phyloP scores from a whole-genome alignment of 495 filamentous ascomycete species.

The Oleoguttula mirabilis region DNA sequence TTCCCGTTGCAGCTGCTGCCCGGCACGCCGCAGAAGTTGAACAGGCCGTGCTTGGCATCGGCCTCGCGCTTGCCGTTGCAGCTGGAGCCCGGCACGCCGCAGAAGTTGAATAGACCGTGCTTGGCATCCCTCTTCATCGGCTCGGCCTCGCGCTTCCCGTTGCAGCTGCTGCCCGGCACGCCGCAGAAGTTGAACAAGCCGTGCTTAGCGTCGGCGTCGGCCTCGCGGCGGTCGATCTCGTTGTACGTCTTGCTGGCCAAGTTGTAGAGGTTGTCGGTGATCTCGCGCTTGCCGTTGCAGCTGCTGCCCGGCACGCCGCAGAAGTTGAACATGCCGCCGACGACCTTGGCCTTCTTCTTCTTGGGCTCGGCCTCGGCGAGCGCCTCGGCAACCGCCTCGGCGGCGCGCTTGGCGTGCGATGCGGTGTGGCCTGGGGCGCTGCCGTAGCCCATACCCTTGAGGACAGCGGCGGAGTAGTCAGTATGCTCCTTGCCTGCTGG shows the following conservation, averaged over 20 bases:
- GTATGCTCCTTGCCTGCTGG: not conserved
- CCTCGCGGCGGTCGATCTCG: slow-evolving; percentile 6
- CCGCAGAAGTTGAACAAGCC: not conserved
- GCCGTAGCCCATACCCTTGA: slow-evolving; percentile 7
- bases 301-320: slow-evolving; percentile 4
- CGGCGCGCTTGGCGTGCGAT: slow-evolving; percentile 1
- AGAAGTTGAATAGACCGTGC: not conserved
- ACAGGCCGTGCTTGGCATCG: not conserved
- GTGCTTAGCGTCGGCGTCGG: slow-evolving; percentile 2
- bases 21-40: not conserved
- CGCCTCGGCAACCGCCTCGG: slow-evolving; percentile 2
- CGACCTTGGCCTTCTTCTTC: not conserved
- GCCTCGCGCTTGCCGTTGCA: not conserved
- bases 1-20: not conserved
- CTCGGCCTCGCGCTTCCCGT: not conserved
- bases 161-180: not conserved
- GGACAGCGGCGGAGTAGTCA: not conserved
- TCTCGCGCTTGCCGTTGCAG: slow-evolving; percentile 2
- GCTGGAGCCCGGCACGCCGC: not conserved
- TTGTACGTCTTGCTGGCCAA: slow-evolving; percentile 4
- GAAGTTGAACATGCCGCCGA: slow-evolving; percentile 2
- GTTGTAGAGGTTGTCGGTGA: slow-evolving; percentile 3
- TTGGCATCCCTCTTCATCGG: not conserved
- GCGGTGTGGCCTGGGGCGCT: slow-evolving; percentile 4
- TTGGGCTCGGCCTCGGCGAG: not conserved